Evolutionary conservation across 352 stramenopile genomes (phyloP), one percentile per base, ranked within the genome.

Genomic region (Elongisporangium senticosum): DNA sequence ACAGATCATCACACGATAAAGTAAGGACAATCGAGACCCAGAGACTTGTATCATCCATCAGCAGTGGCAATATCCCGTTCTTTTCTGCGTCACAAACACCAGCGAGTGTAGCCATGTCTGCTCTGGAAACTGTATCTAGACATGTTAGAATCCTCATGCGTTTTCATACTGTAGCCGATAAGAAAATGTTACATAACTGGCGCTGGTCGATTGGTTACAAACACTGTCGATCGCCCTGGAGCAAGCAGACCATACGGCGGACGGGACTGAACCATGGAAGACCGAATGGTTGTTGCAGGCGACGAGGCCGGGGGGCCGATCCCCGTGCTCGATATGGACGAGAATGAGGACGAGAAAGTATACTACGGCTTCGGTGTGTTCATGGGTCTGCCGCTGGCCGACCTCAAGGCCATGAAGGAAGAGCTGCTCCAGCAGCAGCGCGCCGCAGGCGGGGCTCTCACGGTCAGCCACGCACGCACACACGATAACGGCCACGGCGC

Each of bases 301-400:
- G 24, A 52, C 14, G 62, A 65, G 23, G 60, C 55, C 33, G 67
- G 59, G 49, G 43, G 65, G 2, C 62, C 67, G 24, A 62, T 64
- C 8, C 52, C 69, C 3, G 50, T 59, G 28, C 58, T 63, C 21
- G 69, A 83, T 8, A 64, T 62, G 21, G 70, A 82, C 51, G 77
- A 87, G 49, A 85, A 74, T 55, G 83, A 93, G 53, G 77, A 90
- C 53, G 79, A 93, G 60, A 90, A 95, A 68, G 72, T 95, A 1
- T 95, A 95, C 79, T 95, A 95, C 69, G 85, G 85, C 54, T 95
- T 95, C 49, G 85, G 85, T 54, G 85, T 95, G 37, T 95, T 95
- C 67, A 95, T 95, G 81, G 85, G 85, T 0, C 72, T 95, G 48
- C 78, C 83, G 28, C 73, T 95, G 51, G 75, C 79, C n/a, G 84